Base-by-base conservation (phyloP, 2,329 filamentous ascomycete genomes). In the Ophiostoma novo-ulmi region DNA sequence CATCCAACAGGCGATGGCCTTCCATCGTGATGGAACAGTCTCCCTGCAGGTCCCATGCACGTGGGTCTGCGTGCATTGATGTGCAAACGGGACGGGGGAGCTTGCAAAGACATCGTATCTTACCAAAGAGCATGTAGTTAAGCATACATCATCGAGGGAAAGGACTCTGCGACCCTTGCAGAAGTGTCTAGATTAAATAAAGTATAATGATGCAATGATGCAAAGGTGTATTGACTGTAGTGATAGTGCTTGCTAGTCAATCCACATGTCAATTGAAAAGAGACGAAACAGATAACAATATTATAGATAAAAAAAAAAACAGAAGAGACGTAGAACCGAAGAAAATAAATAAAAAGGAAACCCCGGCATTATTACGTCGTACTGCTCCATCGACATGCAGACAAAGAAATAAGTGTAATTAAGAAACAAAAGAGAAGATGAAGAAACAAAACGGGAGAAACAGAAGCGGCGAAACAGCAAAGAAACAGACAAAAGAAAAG, bases 291-390 rank as follows among this genome's bases (percentile, higher is more conserved):
- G 52, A 13, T 22, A 11, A 58, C 52, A 58, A 22, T 58, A 3
- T 7, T 11, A 58, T 1, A 26, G n/a, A 58, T 58, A 26, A 13
- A 35, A 61, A 35, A 61, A 11, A 26, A 6, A 61, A 20, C 55
- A 14, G 20, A 26, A 58, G 52, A 58, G 3, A 26, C 35, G 22
- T 20, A 11, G 8, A 20, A 35, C 35, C 5, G 22, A 14, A 17
- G 20, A 31, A 2, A 58, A 26, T 20, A 26, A 55, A 22, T 7
- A 4, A 61, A 35, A 7, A 31, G 26, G 11, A 6, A 35, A 17
- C 35, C 55, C 58, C 58, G 58, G 58, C 58, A 63, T 36, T 35
- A 35, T 63, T 35, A 35, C 58, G 58, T 63, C 58, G 58, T 63
- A 63, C 20, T 63, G 26, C 58, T 35, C 58, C 58, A 63, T 65